These are phyloP conservation scores for Nakazawaea holstii DNA, from an alignment of 805 yeast genomes.

Conservation along the genomic window DNA sequence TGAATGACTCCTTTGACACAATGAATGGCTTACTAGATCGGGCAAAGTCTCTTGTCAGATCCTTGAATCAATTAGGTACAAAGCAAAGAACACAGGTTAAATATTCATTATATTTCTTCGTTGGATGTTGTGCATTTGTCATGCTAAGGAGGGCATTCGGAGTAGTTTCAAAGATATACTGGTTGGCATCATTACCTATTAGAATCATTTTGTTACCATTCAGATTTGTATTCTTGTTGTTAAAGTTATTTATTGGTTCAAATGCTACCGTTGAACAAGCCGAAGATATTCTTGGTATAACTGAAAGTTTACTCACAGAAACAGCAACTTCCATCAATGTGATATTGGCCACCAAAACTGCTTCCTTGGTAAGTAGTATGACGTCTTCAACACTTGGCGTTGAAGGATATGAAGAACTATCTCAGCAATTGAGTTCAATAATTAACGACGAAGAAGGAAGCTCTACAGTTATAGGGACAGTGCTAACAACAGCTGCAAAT, in stretches of 20 bases:
- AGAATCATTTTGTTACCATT: constrained; percentile 6
- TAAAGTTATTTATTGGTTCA: constrained; percentile 5
- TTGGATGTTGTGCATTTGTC: constrained; percentile 8
- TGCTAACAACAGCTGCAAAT: neutral
- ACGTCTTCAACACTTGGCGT: neutral
- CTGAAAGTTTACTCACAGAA: neutral
- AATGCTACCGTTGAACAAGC: neutral
- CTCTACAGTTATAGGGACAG: no score
- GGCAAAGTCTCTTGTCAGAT: constrained; percentile 40
- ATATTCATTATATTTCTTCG: constrained; percentile 10
- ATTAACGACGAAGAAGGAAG: constrained; percentile 5
- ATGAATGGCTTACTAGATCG: constrained; percentile 35
- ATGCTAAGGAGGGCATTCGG: constrained; percentile 5
- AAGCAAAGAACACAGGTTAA: constrained; percentile 30
- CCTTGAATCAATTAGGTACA: constrained; percentile 47
- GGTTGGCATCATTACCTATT: constrained; percentile 8
- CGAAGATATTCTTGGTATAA: neutral
- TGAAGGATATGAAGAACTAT: constrained; percentile 6
- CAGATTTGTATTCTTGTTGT: neutral
- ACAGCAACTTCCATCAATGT: neutral
- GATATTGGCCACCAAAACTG: neutral
- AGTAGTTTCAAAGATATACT: constrained; percentile 4
- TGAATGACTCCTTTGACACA: constrained; percentile 36
- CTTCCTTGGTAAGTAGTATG: neutral
- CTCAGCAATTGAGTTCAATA: constrained; percentile 4